Percentiles rank a stretch among this genome's conserved stretches.
Conservation (phyloP, 768 basidiomycete species). For the Phanerochaete carnosa region DNA sequence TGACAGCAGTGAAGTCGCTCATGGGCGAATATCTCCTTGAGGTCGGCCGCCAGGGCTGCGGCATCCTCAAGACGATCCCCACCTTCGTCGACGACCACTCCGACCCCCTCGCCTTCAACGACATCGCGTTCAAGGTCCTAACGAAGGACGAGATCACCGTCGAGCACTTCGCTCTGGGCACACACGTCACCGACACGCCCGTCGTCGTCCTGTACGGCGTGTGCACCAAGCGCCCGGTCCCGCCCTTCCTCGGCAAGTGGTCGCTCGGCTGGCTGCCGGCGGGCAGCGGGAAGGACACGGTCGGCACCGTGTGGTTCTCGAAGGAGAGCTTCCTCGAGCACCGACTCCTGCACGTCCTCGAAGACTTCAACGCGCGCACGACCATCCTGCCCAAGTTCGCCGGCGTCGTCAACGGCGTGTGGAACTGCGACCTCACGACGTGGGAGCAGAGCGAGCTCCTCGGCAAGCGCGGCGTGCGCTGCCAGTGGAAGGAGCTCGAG, state of each 20-base stretch:
- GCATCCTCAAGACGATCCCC: conserved; percentile 20
- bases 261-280: background rate
- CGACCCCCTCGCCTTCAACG: conserved; percentile 3
- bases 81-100: background rate
- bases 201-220: conserved; percentile 16
- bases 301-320: conserved; percentile 15
- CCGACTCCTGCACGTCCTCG: conserved; percentile 10
- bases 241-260: background rate
- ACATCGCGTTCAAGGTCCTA: conserved; percentile 9
- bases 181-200: background rate
- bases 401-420: conserved; percentile 11
- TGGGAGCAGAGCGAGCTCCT: conserved; percentile 14
- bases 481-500: conserved; percentile 1
- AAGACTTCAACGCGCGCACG: conserved; percentile 14
- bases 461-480: background rate
- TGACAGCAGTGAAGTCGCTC: conserved; percentile 8
- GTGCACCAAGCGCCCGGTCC: conserved; percentile 4
- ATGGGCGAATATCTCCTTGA: conserved; percentile 9
- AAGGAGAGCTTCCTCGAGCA: conserved; percentile 14
- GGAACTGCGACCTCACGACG: conserved; percentile 17
- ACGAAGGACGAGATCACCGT: conserved; percentile 4
- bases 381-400: conserved; percentile 17
- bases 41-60: conserved; percentile 7
- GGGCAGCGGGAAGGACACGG: background rate
- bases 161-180: background rate